Base-by-base conservation (phyloP, 805 yeast genomes). In the Komagataella pseudopastoris region DNA sequence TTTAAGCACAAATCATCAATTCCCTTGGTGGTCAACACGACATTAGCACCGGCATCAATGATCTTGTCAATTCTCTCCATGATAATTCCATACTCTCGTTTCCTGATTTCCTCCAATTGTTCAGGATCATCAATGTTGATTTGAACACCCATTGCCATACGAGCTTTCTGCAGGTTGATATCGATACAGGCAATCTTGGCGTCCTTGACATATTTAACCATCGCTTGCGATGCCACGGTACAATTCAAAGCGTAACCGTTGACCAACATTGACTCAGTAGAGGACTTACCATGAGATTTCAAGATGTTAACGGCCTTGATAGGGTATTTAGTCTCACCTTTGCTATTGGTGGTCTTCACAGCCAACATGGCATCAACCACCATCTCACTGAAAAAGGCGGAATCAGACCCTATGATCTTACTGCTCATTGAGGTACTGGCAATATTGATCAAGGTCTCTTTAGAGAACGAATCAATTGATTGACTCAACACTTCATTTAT, bases 71-170 rank as follows among this genome's bases (percentile, higher is more conserved):
- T 83, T 67, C 89, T 81, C 66, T 89, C 96, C 55, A 86, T 70
- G 30, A 88, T 78, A 56, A 89, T 86, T 46, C 88, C 96, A 60
- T 83, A 81, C 71, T 89, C 97, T 60, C 96, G 79, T 65, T 86
- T 81, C 62, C 96, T 77, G 58, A 89, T 88, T 60, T 87, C 86
- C 71, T 93, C 99, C 59, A 93, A 77, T 69, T 88, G 96, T 60
- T 93, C 96, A 46, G 99, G 99, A 66, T 93, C 97, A 60, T 88
- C 96, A 63, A 93, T 88, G 64, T 90, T 90, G 67, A 93, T 87
- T 67, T 89, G 95, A 51, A 93, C 98, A 51, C 99, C 99, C 81
- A 93, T 81, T 46, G 97, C 96, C 96, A 93, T 88, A 64, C 90
- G 81, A 2, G 96, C 93, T 67, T 90, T 91, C 66, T 95, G 99